These are phyloP conservation scores for Hymenochaete sp. DNA, from an alignment of 1,284 basidiomycete genomes.

Conservation along the genomic window DNA sequence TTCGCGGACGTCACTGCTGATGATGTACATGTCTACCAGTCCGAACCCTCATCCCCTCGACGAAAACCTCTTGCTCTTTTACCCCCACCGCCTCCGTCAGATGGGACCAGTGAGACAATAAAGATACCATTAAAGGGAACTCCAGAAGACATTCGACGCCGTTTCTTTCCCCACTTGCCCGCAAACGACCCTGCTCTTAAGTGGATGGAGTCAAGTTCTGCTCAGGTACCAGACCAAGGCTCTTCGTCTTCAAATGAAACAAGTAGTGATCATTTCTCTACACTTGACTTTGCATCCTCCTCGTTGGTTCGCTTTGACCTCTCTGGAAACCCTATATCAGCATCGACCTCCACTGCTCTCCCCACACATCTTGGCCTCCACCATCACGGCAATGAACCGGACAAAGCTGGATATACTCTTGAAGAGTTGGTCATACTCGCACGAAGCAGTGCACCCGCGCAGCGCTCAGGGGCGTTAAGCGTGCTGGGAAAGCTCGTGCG, in stretches of 20 bases:
- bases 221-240: no score
- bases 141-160: conserved; percentile 72
- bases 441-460: conserved; percentile 76
- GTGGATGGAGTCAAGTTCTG: conserved; percentile 60
- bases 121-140: conserved; percentile 57
- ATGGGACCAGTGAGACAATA: conserved; percentile 1
- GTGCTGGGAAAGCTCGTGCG: conserved; percentile 57
- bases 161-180: conserved; percentile 74
- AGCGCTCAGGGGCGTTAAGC: conserved; percentile 75
- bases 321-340: conserved; percentile 55
- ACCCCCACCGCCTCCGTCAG: conserved; percentile 43
- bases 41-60: conserved; percentile 64
- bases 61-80: conserved; percentile 35
- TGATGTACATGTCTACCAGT: conserved; percentile 69
- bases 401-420: conserved; percentile 79
- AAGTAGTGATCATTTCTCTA: conserved; percentile 10
- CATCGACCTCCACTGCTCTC: conserved; percentile 40
- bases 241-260: no score
- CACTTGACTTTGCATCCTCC: conserved; percentile 19
- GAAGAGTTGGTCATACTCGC: conserved; percentile 80
- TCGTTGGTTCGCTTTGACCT: conserved; percentile 59
- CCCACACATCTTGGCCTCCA: conserved; percentile 84
- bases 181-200: conserved; percentile 62
- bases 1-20: conserved; percentile 44
- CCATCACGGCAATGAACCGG: conserved; percentile 65